A percentile compares a stretch with the other conserved stretches of the same genome.
Evolutionary conservation across 306 rosid species (phyloP).

Genomic region (Macrotyloma uniflorum): DNA sequence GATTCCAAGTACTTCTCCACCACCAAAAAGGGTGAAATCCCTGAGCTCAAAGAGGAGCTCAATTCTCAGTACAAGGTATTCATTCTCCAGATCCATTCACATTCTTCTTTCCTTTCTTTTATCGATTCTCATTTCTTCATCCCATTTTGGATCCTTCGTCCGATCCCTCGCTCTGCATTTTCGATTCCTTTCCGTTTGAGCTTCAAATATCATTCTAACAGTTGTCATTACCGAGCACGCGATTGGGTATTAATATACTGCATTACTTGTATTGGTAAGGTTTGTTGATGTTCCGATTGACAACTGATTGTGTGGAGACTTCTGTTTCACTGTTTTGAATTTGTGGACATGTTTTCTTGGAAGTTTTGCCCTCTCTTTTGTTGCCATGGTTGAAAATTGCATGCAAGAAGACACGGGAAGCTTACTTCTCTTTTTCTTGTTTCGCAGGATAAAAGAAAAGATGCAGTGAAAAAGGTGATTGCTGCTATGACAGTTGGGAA

Average conservation of each 20-base stretch:
- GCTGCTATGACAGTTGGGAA: slow-evolving; percentile 99
- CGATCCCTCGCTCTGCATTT: slow-evolving; percentile 10
- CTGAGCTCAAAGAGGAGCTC: slow-evolving; percentile 99
- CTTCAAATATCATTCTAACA: background rate
- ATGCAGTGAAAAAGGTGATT: slow-evolving; percentile 98
- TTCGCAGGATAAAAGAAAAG: slow-evolving; percentile 93
- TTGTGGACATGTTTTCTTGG: background rate
- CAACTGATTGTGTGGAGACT: background rate
- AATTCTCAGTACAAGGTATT: slow-evolving; percentile 98
- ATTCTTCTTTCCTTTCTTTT: background rate
- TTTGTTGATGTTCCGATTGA: slow-evolving; percentile 28
- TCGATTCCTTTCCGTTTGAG: background rate
- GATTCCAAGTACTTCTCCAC: slow-evolving; percentile 99
- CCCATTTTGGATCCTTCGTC: slow-evolving; percentile 10
- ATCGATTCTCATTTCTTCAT: slow-evolving; percentile 22
- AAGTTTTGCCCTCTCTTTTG: background rate
- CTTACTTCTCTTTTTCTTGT: slow-evolving; percentile 19
- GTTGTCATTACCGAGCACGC: background rate
- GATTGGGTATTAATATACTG: background rate
- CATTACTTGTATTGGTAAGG: background rate
- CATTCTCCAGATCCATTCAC: slow-evolving; percentile 26
- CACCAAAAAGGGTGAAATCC: slow-evolving; percentile 99
- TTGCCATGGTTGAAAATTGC: slow-evolving; percentile 3
- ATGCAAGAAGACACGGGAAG: slow-evolving; percentile 23
- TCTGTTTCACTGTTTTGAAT: background rate